Conservation (phyloP, 345 rosid species). For the Clarkia xantiana region DNA sequence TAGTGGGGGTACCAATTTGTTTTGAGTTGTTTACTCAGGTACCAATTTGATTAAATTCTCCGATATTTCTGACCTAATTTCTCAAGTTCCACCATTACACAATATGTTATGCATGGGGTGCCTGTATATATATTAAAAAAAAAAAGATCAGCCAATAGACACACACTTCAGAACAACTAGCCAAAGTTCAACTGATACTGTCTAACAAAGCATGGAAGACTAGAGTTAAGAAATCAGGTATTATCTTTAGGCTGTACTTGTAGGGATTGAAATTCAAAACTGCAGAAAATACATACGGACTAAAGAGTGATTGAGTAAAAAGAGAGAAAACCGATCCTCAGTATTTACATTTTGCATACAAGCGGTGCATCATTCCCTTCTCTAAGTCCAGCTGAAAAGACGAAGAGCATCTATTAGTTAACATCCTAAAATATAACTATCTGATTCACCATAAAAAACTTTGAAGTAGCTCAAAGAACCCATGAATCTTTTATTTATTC, state of each 20-base stretch:
- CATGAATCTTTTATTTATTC: too few species aligned
- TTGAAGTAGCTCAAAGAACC: too few species aligned
- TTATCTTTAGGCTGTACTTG: too few species aligned
- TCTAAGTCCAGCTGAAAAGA: conserved; percentile 63
- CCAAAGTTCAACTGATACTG: background rate
- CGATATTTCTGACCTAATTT: conserved; percentile 91
- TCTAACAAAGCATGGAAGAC: background rate
- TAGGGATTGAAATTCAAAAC: too few species aligned
- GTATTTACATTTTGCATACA: conserved; percentile 84
- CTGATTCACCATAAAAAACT: too few species aligned
- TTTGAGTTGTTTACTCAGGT: too few species aligned
- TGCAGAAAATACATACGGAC: background rate
- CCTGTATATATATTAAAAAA: conserved; percentile 35
- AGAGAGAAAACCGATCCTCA: background rate
- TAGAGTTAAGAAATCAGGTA: too few species aligned
- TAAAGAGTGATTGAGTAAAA: background rate
- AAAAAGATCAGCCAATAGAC: background rate
- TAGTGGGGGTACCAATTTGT: too few species aligned
- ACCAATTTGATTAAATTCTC: too few species aligned
- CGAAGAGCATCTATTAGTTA: conserved; percentile 1
- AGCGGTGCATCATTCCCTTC: conserved; percentile 91
- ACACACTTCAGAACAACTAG: background rate
- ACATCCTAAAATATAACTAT: background rate
- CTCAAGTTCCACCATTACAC: conserved; percentile 99
- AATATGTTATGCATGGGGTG: conserved; percentile 90